Percentiles rank a stretch among this genome's conserved stretches.
These are phyloP conservation scores for Fusarium avenaceum DNA, from an alignment of 2,329 filamentous ascomycete species.

Conservation along the genomic window DNA sequence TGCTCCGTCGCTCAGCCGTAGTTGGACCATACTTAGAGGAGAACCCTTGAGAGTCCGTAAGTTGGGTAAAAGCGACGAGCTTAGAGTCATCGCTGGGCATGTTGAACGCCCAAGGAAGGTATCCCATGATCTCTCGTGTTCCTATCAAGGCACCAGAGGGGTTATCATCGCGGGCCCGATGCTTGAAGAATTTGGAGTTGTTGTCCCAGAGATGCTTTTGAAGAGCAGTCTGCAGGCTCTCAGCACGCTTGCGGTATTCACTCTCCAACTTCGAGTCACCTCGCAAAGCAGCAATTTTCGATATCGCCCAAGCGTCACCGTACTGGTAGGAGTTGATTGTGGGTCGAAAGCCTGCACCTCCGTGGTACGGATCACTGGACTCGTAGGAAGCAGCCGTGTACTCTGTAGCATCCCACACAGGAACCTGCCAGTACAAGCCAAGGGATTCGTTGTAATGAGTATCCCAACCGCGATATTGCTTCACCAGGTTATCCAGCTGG, in stretches of 20 bases:
- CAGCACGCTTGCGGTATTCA: background rate
- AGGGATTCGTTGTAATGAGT: background rate
- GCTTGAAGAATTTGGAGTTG: background rate
- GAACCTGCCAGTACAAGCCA: slow-evolving; percentile 6
- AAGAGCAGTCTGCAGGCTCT: background rate
- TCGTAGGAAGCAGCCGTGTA: slow-evolving; percentile 12
- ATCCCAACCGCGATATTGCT: slow-evolving; percentile 15
- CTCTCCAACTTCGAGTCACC: background rate
- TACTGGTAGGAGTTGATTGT: slow-evolving; percentile 11
- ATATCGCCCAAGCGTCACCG: background rate
- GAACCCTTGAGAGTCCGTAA: slow-evolving; percentile 1
- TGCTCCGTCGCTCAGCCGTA: slow-evolving; percentile 7
- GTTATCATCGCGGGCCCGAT: background rate
- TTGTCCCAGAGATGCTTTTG: slow-evolving; percentile 2
- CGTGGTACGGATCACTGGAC: slow-evolving; percentile 2
- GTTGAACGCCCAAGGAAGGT: slow-evolving; percentile 8
- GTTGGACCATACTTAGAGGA: slow-evolving; percentile 1
- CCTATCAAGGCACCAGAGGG: background rate
- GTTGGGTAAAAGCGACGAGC: background rate
- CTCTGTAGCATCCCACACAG: slow-evolving; percentile 7
- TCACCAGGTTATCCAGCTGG: slow-evolving; percentile 2
- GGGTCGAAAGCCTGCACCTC: background rate
- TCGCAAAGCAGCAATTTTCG: background rate
- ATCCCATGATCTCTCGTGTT: slow-evolving; percentile 10
- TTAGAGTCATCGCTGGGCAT: background rate